Evolutionary conservation across 2,329 filamentous ascomycete species (phyloP), one percentile per base, ranked within the genome.

Genomic region (Aurifilum marmelostoma): DNA sequence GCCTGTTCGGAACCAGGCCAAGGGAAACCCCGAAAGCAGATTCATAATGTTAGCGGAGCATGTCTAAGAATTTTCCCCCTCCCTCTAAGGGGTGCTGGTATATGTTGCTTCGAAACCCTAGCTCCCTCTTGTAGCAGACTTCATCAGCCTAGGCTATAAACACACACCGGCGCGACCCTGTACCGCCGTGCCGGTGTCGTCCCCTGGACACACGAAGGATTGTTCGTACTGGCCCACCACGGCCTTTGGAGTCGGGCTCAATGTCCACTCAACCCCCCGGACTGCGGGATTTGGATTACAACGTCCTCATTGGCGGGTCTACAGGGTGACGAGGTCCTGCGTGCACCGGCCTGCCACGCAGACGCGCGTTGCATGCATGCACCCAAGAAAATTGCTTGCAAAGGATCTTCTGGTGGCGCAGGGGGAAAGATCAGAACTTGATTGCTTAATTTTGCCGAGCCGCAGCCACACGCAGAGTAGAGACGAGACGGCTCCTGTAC

Each of bases 181-280:
- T 56, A 56, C 52, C 52, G 27, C 27, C 24, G 52, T 56, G 24
- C 52, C 52, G 24, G 52, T 56, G 52, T 56, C 52, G 24, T 29
- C 24, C 52, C 24, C 24, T 2, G 32, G 18, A 27, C 24, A 27
- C 24, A 18, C 52, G 12, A 56, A 56, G 52, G 52, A 56, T 56
- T 4, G n/a, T 8, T 2, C 9, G 3, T 56, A 32, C 52, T 56
- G 27, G 3, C 14, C 27, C 52, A 29, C 14, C 24, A 24, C n/a
- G n/a, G n/a, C n/a, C 52, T 56, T 16, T 29, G 21, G 11, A n/a
- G 8, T n/a, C 8, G 4, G 8, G 6, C 18, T n/a, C 8, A n/a
- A 56, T 2, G 24, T 56, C 27, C 27, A 32, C 34, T 8, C 29
- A 56, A 8, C 3, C 24, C 14, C 24, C 52, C 52, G 12, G 27